Evolutionary conservation across 768 basidiomycete species (phyloP), one percentile per base, ranked within the genome.

Genomic region (Suillus plorans): DNA sequence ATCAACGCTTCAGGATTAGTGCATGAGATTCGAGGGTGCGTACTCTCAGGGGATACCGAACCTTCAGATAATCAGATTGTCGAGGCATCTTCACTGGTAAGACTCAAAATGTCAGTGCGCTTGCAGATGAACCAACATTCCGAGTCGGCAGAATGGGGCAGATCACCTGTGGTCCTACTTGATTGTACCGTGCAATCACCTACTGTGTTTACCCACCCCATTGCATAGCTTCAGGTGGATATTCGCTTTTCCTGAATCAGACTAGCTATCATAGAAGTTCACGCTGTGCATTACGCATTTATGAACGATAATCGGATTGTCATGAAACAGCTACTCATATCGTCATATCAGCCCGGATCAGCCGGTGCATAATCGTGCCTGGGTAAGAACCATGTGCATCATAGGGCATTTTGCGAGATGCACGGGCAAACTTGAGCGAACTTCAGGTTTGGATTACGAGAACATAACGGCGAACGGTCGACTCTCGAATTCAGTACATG

Each of bases 1-100:
- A 49, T 22, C 0, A 45, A 45, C 9, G 22, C 50, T 52, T 52
- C 16, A 53, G 52, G 52, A 53, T 53, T 53, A 53, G 62, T 69
- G 61, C 45, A 56, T 45, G 45, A 65, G 73, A 76, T 74, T 74
- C 72, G 69, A 74, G 74, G 73, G 73, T 74, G 57, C 22, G 57
- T 58, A 28, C 22, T 58, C 57, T 41, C 39, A 58, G 57, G 25
- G 22, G 39, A 39, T 25, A 42, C 12, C 16, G 41, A 41, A 41
- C 25, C 22, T 59, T 59, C 1, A 31, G 36, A 31, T 31, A 31
- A 31, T 31, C 31, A 31, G n/a, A 28, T 59, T 20, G 20, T 42
- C 20, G 12, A 42, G 18, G 41, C 58, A 28, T 25, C 58, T 59
- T 59, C 39, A 28, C 39, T 28, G 18, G 39, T 58, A 41, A 41